Conservation (phyloP, 1,284 basidiomycete species). For the Cutaneotrichosporon sp. region DNA sequence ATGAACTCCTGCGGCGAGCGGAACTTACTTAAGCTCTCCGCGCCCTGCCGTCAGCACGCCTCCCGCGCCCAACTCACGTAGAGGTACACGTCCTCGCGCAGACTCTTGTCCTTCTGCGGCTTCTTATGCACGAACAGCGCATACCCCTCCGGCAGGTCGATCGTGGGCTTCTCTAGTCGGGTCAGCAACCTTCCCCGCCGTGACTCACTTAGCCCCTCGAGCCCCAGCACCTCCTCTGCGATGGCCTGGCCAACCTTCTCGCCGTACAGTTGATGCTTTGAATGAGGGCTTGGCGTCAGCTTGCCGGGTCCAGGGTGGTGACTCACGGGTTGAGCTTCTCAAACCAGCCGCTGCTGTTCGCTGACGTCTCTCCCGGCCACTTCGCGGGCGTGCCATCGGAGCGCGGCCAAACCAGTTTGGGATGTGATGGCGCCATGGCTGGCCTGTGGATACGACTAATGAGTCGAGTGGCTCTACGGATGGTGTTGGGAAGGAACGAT, state of each 20-base stretch:
- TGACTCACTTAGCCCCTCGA: slow-evolving; percentile 13
- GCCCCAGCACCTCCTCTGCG: slow-evolving; percentile 11
- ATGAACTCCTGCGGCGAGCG: slow-evolving; percentile 28
- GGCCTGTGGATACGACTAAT: too few species aligned
- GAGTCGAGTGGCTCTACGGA: background rate
- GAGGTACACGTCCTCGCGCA: slow-evolving; percentile 34
- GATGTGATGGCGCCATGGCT: background rate
- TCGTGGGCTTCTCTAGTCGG: slow-evolving; percentile 6
- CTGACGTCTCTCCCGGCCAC: slow-evolving; percentile 4
- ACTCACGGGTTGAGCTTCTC: slow-evolving; percentile 15
- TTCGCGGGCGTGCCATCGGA: slow-evolving; percentile 4
- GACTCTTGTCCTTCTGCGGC: slow-evolving; percentile 13
- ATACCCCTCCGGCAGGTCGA: slow-evolving; percentile 32
- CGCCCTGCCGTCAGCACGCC: slow-evolving; percentile 25
- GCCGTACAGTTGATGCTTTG: slow-evolving; percentile 29
- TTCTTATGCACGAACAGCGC: slow-evolving; percentile 32
- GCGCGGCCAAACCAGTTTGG: slow-evolving; percentile 13
- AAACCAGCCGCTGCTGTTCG: slow-evolving; percentile 9
- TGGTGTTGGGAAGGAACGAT: background rate
- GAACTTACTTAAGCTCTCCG: slow-evolving; percentile 21
- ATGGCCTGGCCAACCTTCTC: slow-evolving; percentile 26
- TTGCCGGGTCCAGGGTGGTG: background rate
- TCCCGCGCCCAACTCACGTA: slow-evolving; percentile 21
- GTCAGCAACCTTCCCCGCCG: background rate
- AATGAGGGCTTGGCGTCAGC: slow-evolving; percentile 8